Percentiles rank a stretch among this genome's conserved stretches.
phyloP scores from a whole-genome alignment of 176 grass and related monocot species.

The Musa itinerans region DNA sequence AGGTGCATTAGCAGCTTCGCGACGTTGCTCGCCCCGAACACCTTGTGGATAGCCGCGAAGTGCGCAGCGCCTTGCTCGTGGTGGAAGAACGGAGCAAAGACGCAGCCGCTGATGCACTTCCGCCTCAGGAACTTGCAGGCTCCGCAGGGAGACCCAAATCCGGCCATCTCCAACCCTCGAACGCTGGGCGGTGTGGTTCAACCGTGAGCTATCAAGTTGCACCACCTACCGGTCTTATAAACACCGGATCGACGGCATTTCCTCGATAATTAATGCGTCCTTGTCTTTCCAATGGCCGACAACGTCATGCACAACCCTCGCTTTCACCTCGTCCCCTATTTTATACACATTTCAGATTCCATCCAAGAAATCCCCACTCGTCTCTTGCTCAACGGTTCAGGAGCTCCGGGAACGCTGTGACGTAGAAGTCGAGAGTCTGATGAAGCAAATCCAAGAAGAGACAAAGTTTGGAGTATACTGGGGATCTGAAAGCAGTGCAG shows the following conservation, averaged over 20 bases:
- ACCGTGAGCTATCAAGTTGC: neutral
- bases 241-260: neutral
- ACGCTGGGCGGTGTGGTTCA: neutral
- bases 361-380: no score
- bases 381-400: no score
- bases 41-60: slow-evolving; percentile 96
- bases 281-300: slow-evolving; percentile 7
- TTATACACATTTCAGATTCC: no score
- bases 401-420: no score
- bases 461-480: neutral
- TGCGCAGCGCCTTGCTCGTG: slow-evolving; percentile 88
- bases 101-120: slow-evolving; percentile 82
- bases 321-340: neutral
- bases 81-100: slow-evolving; percentile 95
- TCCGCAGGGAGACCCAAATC: slow-evolving; percentile 79
- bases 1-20: slow-evolving; percentile 90
- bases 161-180: neutral
- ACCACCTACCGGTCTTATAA: slow-evolving; percentile 4
- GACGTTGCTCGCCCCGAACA: slow-evolving; percentile 93
- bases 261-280: neutral
- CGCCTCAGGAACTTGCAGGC: slow-evolving; percentile 92
- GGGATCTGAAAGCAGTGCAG: neutral
- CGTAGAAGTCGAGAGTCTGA: no score
- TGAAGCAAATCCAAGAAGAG: neutral
- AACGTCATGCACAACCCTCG: no score